Percentiles rank a stretch among this genome's conserved stretches.
Evolutionary conservation across 768 basidiomycete species (phyloP).

Genomic region (Suillus paluster): DNA sequence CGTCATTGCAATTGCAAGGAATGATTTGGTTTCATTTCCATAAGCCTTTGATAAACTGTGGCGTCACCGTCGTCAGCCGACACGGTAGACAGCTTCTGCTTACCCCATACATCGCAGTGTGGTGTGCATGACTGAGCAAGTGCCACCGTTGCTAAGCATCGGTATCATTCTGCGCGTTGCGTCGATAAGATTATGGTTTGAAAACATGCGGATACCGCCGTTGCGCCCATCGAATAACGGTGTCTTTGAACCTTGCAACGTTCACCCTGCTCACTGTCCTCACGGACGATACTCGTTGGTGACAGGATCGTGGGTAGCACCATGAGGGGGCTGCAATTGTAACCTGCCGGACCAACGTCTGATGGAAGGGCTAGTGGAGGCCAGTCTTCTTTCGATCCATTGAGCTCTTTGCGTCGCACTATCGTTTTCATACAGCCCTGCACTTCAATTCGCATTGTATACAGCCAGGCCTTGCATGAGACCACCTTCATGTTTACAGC

Average conservation of each 20-base stretch:
- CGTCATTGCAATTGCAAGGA: not conserved
- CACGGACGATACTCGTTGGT: not conserved
- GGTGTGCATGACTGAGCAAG: not conserved
- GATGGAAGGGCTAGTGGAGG: not conserved
- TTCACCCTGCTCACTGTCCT: not conserved
- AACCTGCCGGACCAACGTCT: not conserved
- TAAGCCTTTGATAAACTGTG: not conserved
- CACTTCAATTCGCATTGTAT: not conserved
- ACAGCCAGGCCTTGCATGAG: not conserved
- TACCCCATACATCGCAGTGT: conserved; percentile 1
- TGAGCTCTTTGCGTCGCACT: not conserved
- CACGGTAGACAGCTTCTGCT: not conserved
- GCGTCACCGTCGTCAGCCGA: too few relatives aligned
- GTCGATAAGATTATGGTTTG: not conserved
- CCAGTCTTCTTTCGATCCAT: not conserved
- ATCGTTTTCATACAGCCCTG: not conserved
- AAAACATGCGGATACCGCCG: not conserved
- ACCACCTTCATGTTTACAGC: too few relatives aligned
- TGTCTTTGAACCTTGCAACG: conserved; percentile 1
- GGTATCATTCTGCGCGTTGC: not conserved
- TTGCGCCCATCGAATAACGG: conserved; percentile 2
- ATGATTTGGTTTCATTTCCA: conserved; percentile 7
- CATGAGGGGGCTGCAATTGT: not conserved
- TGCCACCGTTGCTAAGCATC: not conserved
- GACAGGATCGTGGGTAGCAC: not conserved